Percentiles rank a stretch among this genome's conserved stretches.
These are phyloP conservation scores for Yarrowia sp. DNA, from an alignment of 805 yeast genomes.

Conservation along the genomic window DNA sequence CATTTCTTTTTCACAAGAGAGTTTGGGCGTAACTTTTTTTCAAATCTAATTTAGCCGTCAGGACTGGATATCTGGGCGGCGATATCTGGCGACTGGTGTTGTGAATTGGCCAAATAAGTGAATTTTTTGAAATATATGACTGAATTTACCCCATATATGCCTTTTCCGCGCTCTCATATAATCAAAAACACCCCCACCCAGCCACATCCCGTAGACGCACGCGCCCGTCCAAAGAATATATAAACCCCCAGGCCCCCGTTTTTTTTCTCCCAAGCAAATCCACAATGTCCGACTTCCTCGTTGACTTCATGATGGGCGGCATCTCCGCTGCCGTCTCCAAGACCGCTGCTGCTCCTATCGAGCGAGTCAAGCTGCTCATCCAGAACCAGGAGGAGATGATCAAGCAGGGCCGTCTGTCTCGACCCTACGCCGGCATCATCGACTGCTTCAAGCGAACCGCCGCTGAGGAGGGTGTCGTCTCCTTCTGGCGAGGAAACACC, in stretches of 20 bases:
- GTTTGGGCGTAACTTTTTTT: neutral
- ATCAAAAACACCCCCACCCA: neutral
- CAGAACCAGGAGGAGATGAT: conserved; percentile 98
- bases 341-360: conserved; percentile 97
- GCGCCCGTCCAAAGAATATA: no score
- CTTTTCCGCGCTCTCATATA: no score
- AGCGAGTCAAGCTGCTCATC: conserved; percentile 92
- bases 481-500: conserved; percentile 99
- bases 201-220: no score
- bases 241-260: conserved; percentile 10
- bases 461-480: conserved; percentile 83
- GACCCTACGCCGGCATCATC: conserved; percentile 80
- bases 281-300: conserved; percentile 32
- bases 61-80: no score
- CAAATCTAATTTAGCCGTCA: no score
- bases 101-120: no score
- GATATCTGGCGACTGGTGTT: no score
- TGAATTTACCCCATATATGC: no score
- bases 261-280: neutral
- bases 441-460: conserved; percentile 96
- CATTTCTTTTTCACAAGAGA: conserved; percentile 11
- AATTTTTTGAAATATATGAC: no score
- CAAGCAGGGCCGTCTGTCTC: conserved; percentile 92
- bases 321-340: conserved; percentile 98
- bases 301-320: conserved; percentile 75